Base-by-base conservation (phyloP, 2,329 filamentous ascomycete genomes). In the Parafenestella ontariensis region DNA sequence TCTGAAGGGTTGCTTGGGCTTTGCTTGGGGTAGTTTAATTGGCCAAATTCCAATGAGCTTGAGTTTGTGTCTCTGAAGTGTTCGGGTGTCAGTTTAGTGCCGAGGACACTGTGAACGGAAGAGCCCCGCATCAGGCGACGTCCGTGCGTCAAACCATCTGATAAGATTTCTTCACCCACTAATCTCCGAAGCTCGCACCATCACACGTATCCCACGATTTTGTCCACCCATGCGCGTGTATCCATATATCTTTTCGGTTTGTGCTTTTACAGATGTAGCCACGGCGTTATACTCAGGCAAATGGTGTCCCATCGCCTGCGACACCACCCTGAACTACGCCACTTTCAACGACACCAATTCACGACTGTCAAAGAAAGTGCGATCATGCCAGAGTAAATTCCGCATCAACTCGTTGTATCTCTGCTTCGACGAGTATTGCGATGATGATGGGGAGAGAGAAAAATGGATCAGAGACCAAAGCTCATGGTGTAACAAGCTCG, bases 341-440 rank as follows among this genome's bases (percentile, higher is more conserved):
- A 66, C 64, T 11, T 74, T 72, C 58, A 72, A 72, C 53, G 71
- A 74, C 49, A 72, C 69, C 11, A 56, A 64, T 41, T 43, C 60
- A 31, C 64, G 54, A 45, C 50, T 65, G 26, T 66, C 68, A 29
- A 66, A 62, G 44, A 71, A 71, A 52, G 58, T 63, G 26, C 61
- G 58, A 23, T 54, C 59, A 34, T 74, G 71, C 59, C 61, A 61
- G 39, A 72, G 71, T 46, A 36, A 52, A 9, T 49, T 71, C 5
- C 61, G 62, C 17, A 53, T 66, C 10, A 64, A 53, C 9, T 72
- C 70, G 13, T 24, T 73, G 17, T 74, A 71, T 47, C 49, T 74
- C 6, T 74, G 71, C 41, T 56, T 70, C 26, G 60, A 62, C 18
- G 50, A 66, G 21, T 70, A 62, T 43, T 74, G 71, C 41, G 39